Base-by-base conservation (phyloP, 192 early-diverging fungal genomes). In the Backusella luteola region DNA sequence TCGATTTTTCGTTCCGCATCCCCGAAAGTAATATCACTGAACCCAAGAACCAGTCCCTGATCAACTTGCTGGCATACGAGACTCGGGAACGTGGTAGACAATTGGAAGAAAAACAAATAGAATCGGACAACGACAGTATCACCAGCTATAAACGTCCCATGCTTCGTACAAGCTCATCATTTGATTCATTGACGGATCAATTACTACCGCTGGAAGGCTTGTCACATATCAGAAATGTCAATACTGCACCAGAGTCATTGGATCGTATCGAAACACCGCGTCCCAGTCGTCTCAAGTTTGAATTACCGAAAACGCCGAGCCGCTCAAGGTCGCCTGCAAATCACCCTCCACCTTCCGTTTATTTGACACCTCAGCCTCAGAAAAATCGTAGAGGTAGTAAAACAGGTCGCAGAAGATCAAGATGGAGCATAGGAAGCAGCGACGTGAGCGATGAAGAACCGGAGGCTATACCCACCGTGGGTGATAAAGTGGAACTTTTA, bases 121-220 rank as follows among this genome's bases (percentile, higher is more conserved):
- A 63, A 26, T 63, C 56, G 0, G 56, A 63, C 29, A 29, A 21
- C 9, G n/a, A 69, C 36, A 41, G 19, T 36, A 41, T 38, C 34
- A n/a, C 1, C 1, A 21, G 19, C 21, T 23, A 23, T 21, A 19
- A 7, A 41, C 68, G 68, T 1, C 38, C 36, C 11, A 23, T 41
- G 23, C n/a, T 69, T 9, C 68, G 68, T 14, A 69, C 68, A 21
- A 69, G 68, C n/a, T 69, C 68, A 12, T 73, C 71, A 1, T 78
- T 71, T 69, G 42, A 71, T 39, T 78, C 77, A 21, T 71, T 78
- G 17, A 78, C 77, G 0, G 77, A 78, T 41, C 70, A 66, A 36
- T 71, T 78, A 1, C 63, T 78, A 15, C 71, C 77, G 1, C 53
- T 78, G 36, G 77, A 78, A 32, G 66, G 66, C 2, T n/a, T 46